Base-by-base conservation (phyloP, 352 stramenopile species). In the Phytophthora syringae region DNA sequence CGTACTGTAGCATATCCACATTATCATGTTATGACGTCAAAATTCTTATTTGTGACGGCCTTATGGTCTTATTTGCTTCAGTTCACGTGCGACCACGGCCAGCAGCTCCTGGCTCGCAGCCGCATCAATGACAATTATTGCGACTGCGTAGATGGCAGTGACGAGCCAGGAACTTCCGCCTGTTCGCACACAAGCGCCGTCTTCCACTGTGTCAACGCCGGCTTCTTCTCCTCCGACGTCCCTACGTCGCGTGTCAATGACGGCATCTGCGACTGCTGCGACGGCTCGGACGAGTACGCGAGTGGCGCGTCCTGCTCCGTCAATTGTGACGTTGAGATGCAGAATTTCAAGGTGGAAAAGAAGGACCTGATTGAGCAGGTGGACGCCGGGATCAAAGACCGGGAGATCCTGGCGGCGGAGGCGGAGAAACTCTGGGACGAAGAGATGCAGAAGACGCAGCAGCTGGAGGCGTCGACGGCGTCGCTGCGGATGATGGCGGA, bases 251-350 rank as follows among this genome's bases (percentile, higher is more conserved):
- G 86, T 24, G 76, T 99, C 0, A 64, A 91, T 20, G 97, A 99
- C 75, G 94, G 93, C 15, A 82, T 99, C 39, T 99, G 97, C 70
- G 97, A 99, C 86, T 99, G 97, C 72, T 99, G 97, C 68, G 96
- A 99, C 77, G 97, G 95, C 15, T 91, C 84, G 34, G 97, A 99
- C 68, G 97, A 99, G 59, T 53, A 65, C 13, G 22, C 57, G 1
- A 72, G 67, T 5, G 72, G 55, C 53, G 79, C 44, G 52, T 79
- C 48, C 5, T 94, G 86, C 30, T 16, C 39, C 2, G 63, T 84
- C 13, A 53, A 64, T 12, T 94, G 86, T 22, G 43, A 40, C 0
- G 22, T 62, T 13, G 36, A 72, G 30, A 65, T 80, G 52, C 37
- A 68, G 36, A 49, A 94, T 27, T 89, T 90, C 45, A 58, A 73